These are phyloP conservation scores for Pyrenopolyporus hunteri DNA, from an alignment of 495 filamentous ascomycete species.

Conservation along the genomic window DNA sequence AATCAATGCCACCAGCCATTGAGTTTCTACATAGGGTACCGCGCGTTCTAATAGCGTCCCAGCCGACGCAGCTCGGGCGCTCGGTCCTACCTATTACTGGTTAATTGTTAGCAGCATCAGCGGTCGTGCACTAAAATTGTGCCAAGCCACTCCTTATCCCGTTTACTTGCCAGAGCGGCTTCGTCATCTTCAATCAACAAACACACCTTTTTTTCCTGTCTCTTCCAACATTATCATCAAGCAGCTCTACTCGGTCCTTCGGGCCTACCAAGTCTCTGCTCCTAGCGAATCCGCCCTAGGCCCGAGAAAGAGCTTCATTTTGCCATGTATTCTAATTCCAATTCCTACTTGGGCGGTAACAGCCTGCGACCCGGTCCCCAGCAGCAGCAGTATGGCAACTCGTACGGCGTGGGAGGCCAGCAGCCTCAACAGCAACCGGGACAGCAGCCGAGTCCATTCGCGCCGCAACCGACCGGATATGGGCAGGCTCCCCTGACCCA, in stretches of 20 bases:
- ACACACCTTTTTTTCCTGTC: slow-evolving; percentile 11
- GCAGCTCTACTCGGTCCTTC: slow-evolving; percentile 23
- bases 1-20: background rate
- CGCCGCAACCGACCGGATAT: slow-evolving; percentile 65
- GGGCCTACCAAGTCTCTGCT: slow-evolving; percentile 23
- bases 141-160: slow-evolving; percentile 38
- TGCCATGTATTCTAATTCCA: slow-evolving; percentile 87
- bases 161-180: slow-evolving; percentile 31
- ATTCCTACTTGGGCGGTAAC: slow-evolving; percentile 79
- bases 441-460: slow-evolving; percentile 66
- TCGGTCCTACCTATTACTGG: slow-evolving; percentile 5
- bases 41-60: too few relatives aligned
- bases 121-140: slow-evolving; percentile 18
- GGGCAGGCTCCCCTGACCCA: slow-evolving; percentile 66
- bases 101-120: background rate
- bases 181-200: slow-evolving; percentile 40
- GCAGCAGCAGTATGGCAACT: slow-evolving; percentile 66
- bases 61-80: background rate
- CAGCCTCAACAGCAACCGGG: slow-evolving; percentile 65
- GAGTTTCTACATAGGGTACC: background rate
- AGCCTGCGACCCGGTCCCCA: slow-evolving; percentile 73
- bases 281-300: slow-evolving; percentile 14
- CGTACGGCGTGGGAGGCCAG: slow-evolving; percentile 58
- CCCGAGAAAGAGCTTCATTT: slow-evolving; percentile 1
- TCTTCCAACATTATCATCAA: slow-evolving; percentile 21